Base-by-base conservation (phyloP, 106 monocot species). In the Ottelia alismoides region DNA sequence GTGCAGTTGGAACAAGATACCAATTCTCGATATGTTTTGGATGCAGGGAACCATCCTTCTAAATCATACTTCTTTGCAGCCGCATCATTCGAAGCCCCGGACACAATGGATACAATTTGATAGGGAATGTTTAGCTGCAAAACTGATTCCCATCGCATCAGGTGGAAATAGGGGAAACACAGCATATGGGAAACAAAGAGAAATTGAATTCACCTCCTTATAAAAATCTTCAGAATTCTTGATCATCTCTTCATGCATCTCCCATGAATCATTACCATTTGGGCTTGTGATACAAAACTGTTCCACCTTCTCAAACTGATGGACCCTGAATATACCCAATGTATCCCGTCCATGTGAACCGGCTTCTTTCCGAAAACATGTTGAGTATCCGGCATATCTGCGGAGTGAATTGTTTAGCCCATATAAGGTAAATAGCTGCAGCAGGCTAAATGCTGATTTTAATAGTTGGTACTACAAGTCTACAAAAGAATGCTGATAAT, bases 1-100 rank as follows among this genome's bases (percentile, higher is more conserved):
- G 96, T 89, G 50, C 96, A 96, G 60, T 96, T 96, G 28, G 96
- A 96, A 59, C 96, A 96, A 12, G 96, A 96, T 11, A 96, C 96
- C 0, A 96, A 65, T 53, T 96, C 96, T 61, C 96, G 84, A 61
- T 66, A 85, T 2, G 79, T 78, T 55, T 96, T 82, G 31, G 88
- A 96, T 54, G 88, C 85, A 61, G 88, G 96, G 69, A 89, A 96
- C 96, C 96, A 96, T 27, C 53, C 88, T 79, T 96, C 96, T 20
- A 89, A 55, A 53, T 96, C 96, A 58, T 85, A 96, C 44, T 88
- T 96, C 65, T 96, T 96, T 7, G 96, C 96, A 40, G 96, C 88
- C 18, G 96, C 96, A 81, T 96, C 96, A 65, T 96, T 96, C 66
- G 89, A 55, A 45, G 96, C 96, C 52, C 96, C 96, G 23, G 96